Conservation (phyloP, 441 rosid genomes). For the Pelargonium citronellum region DNA sequence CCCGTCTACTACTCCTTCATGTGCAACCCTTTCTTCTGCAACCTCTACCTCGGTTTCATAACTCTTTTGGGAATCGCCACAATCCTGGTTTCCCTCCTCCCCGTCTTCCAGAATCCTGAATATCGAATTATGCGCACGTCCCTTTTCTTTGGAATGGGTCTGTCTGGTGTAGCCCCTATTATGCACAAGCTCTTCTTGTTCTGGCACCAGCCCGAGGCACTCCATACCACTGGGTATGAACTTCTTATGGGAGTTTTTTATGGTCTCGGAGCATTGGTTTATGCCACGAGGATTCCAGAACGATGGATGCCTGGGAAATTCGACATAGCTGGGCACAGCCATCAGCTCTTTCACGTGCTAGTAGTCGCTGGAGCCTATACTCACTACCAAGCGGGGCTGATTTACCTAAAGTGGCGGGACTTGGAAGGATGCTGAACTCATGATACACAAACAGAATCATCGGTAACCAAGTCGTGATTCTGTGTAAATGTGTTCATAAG, state of each 20-base stretch:
- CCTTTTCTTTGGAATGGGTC: constrained; percentile 76
- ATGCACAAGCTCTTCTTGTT: constrained; percentile 69
- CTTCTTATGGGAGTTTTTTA: constrained; percentile 67
- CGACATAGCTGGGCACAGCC: constrained; percentile 90
- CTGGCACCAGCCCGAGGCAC: constrained; percentile 78
- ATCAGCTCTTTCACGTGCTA: constrained; percentile 58
- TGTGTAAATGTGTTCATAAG: not conserved
- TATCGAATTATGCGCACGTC: constrained; percentile 61
- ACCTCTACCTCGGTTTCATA: constrained; percentile 73
- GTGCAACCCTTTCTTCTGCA: constrained; percentile 82
- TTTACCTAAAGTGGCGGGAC: constrained; percentile 23
- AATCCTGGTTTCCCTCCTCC: constrained; percentile 57
- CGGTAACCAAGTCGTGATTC: not conserved
- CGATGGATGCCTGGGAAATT: constrained; percentile 58
- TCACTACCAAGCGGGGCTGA: constrained; percentile 19
- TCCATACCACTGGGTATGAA: constrained; percentile 77
- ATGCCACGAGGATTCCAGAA: constrained; percentile 81
- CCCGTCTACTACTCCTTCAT: constrained; percentile 87
- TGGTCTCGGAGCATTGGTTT: constrained; percentile 68
- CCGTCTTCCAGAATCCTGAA: constrained; percentile 69
- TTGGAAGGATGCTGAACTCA: constrained; percentile 16
- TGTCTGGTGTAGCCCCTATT: constrained; percentile 44
- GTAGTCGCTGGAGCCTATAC: constrained; percentile 21
- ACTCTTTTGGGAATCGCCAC: constrained; percentile 67
- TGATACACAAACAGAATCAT: not conserved